Conservation (phyloP, 2,329 filamentous ascomycete species). For the Cercospora sesami region DNA sequence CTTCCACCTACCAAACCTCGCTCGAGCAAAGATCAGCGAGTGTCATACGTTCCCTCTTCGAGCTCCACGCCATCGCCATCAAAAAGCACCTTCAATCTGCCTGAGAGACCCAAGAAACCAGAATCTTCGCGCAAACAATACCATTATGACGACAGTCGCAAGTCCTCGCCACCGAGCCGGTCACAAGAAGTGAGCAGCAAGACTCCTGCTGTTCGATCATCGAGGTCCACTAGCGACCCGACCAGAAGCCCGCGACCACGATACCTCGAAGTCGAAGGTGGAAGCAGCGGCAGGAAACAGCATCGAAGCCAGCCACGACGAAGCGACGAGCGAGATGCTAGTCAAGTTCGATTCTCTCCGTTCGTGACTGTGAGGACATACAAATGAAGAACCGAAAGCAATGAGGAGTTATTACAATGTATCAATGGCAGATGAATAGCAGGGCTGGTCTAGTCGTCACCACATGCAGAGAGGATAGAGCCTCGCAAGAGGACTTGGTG, state of each 20-base stretch:
- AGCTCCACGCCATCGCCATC: not conserved
- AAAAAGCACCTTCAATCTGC: not conserved
- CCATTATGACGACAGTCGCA: not conserved
- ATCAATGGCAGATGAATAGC: not conserved
- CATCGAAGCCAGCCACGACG: not conserved
- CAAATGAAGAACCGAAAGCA: not conserved
- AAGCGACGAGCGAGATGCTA: not conserved
- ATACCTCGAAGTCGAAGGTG: not conserved
- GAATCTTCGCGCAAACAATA: not conserved
- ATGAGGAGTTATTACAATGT: rapidly evolving
- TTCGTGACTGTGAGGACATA: constrained; percentile 10
- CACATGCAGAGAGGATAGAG: not conserved
- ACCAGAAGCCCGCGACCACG: not conserved
- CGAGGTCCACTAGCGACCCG: not conserved
- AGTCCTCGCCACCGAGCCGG: not conserved
- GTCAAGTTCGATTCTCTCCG: constrained; percentile 9
- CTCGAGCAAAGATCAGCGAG: constrained; percentile 2
- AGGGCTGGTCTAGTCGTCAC: not conserved
- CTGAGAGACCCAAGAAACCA: not conserved
- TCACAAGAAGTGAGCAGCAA: not conserved
- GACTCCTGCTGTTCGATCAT: not conserved
- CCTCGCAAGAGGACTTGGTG: not conserved
- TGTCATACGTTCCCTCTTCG: not conserved
- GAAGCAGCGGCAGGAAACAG: not conserved
- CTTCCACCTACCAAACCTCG: not conserved